These are phyloP conservation scores for Medicago arabica DNA, from an alignment of 306 rosid species.

Conservation along the genomic window DNA sequence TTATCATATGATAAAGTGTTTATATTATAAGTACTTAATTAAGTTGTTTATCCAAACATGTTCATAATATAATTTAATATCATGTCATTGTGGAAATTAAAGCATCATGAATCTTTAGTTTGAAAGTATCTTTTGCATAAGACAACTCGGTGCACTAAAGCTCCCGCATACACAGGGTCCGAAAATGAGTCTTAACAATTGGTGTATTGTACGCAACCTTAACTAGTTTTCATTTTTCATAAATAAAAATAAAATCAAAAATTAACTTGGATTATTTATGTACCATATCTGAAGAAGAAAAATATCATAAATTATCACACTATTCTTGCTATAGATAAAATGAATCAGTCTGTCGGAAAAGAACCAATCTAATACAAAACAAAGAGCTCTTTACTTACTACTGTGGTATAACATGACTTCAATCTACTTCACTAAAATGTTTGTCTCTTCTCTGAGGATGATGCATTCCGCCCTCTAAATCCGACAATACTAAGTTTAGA, in stretches of 20 bases:
- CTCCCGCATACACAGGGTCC: no score
- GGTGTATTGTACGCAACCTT: no score
- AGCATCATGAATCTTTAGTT: background rate
- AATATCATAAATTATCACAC: slow-evolving; percentile 32
- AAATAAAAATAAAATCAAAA: no score
- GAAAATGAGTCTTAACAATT: no score
- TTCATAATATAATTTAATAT: background rate
- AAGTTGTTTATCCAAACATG: background rate
- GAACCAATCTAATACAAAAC: slow-evolving; percentile 35
- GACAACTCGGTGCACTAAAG: no score
- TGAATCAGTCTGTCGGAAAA: slow-evolving; percentile 3
- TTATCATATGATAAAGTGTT: no score
- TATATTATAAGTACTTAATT: no score
- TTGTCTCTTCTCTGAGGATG: slow-evolving; percentile 58
- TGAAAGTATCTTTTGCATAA: background rate
- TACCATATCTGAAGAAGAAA: background rate
- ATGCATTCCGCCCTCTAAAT: slow-evolving; percentile 76
- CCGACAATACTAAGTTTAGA: slow-evolving; percentile 84
- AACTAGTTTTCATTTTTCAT: no score
- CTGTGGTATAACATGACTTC: slow-evolving; percentile 1
- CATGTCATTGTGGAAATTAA: background rate
- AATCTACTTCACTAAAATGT: slow-evolving; percentile 50
- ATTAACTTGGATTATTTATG: slow-evolving; percentile 5
- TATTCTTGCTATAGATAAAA: slow-evolving; percentile 29
- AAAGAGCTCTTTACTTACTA: slow-evolving; percentile 25